Percentiles rank a stretch among this genome's conserved stretches.
These are phyloP conservation scores for Cystobasidium slooffiae DNA, from an alignment of 1,284 basidiomycete species.

Conservation along the genomic window DNA sequence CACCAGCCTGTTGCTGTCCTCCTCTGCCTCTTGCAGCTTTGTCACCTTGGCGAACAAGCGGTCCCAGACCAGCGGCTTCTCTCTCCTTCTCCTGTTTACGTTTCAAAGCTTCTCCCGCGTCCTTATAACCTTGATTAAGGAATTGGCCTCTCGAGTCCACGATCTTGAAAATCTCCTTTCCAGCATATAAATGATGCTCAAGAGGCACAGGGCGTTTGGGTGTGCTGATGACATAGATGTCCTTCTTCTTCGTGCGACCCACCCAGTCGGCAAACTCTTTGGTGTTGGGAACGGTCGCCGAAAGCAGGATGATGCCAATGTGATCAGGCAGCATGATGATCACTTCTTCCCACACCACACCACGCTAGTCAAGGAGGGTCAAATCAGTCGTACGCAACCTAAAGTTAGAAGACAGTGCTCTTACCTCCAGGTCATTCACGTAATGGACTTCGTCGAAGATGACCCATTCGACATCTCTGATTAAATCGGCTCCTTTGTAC, in stretches of 20 bases:
- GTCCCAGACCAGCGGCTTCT: conserved; percentile 80
- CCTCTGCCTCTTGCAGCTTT: conserved; percentile 28
- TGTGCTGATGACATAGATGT: conserved; percentile 98
- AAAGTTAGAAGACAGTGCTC: conserved; percentile 47
- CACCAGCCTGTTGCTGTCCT: conserved; percentile 31
- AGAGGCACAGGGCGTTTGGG: conserved; percentile 94
- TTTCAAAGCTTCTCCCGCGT: conserved; percentile 82
- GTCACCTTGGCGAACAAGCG: conserved; percentile 68
- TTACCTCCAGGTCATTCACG: conserved; percentile 96
- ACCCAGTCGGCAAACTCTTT: conserved; percentile 99
- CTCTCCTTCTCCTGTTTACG: conserved; percentile 98
- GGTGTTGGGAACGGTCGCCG: conserved; percentile 97
- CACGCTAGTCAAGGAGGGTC: conserved; percentile 67
- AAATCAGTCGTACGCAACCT: neutral
- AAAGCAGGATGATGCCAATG: conserved; percentile 93
- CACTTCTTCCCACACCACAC: conserved; percentile 99
- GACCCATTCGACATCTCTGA: conserved; percentile 98
- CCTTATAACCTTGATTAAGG: conserved; percentile 76
- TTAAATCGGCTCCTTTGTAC: conserved; percentile 97
- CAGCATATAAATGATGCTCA: conserved; percentile 95
- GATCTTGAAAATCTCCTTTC: conserved; percentile 88
- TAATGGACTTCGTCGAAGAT: conserved; percentile 99
- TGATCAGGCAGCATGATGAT: conserved; percentile 99
- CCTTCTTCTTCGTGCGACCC: conserved; percentile 98
- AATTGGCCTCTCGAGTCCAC: conserved; percentile 84